Conservation (phyloP, 83 land plant species). For the Isoetes engelmannii region DNA sequence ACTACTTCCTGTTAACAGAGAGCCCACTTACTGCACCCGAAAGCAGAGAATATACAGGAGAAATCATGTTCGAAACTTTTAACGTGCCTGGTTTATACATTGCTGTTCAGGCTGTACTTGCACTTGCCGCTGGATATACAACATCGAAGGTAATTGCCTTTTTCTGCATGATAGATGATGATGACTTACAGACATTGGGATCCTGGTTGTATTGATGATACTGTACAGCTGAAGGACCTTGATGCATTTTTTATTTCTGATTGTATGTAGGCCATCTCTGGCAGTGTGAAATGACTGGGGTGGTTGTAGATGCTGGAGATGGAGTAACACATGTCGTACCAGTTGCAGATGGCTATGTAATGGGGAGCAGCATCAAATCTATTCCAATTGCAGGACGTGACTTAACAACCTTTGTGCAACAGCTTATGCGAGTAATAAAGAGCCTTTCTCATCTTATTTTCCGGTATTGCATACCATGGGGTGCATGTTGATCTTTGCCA, state of each 20-base stretch:
- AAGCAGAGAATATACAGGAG: conserved; percentile 88
- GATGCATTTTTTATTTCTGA: conserved; percentile 6
- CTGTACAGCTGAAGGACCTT: too few relatives aligned
- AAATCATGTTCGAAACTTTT: conserved; percentile 98
- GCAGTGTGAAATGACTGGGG: conserved; percentile 99
- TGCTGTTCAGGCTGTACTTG: conserved; percentile 93
- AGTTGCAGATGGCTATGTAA: conserved; percentile 96
- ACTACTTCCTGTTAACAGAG: conserved; percentile 86
- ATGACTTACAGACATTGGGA: too few relatives aligned
- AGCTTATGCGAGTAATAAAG: conserved; percentile 68
- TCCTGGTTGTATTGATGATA: too few relatives aligned
- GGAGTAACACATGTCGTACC: conserved; percentile 93
- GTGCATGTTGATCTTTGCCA: neutral
- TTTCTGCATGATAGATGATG: too few relatives aligned
- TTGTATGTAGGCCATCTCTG: conserved; percentile 17
- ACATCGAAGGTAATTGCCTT: conserved; percentile 63
- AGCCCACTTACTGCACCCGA: conserved; percentile 96
- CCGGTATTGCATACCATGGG: conserved; percentile 3
- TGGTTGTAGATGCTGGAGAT: conserved; percentile 96
- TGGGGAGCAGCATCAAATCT: conserved; percentile 96
- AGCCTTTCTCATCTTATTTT: conserved; percentile 4
- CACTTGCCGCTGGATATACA: conserved; percentile 94
- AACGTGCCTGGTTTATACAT: conserved; percentile 98
- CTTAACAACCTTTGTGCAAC: conserved; percentile 77
- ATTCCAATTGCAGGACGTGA: conserved; percentile 87